Percentiles rank a stretch among this genome's conserved stretches.
Evolutionary conservation across 805 yeast species (phyloP).

Genomic region (Limtongia smithiae): DNA sequence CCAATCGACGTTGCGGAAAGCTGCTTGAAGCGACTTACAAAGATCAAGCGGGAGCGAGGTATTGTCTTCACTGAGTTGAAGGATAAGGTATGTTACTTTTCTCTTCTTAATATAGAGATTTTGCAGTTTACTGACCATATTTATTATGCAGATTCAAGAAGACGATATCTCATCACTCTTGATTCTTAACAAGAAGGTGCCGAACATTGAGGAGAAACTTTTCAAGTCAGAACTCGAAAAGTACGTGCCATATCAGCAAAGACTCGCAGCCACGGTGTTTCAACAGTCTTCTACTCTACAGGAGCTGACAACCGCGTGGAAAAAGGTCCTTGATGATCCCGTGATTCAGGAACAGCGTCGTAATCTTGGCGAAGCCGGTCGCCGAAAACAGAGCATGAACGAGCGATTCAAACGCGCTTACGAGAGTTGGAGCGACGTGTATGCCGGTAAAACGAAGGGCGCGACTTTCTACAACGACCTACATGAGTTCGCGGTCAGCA

Average conservation of each 20-base stretch:
- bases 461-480: slow-evolving; percentile 57
- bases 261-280: slow-evolving; percentile 64
- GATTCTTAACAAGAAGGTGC: slow-evolving; percentile 57
- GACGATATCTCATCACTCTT: slow-evolving; percentile 83
- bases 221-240: slow-evolving; percentile 74
- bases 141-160: slow-evolving; percentile 42
- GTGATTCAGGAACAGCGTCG: slow-evolving; percentile 43
- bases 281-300: slow-evolving; percentile 54
- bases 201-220: slow-evolving; percentile 52
- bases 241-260: slow-evolving; percentile 62
- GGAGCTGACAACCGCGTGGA: slow-evolving; percentile 48
- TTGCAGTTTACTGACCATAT: not conserved
- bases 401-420: slow-evolving; percentile 49
- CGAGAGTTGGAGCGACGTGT: slow-evolving; percentile 55
- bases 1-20: slow-evolving; percentile 50
- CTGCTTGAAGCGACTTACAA: slow-evolving; percentile 57
- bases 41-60: slow-evolving; percentile 60
- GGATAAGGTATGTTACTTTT: slow-evolving; percentile 43
- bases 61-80: slow-evolving; percentile 64
- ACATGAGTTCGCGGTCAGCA: slow-evolving; percentile 37
- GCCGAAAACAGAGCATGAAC: slow-evolving; percentile 39
- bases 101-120: not conserved
- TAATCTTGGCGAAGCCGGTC: slow-evolving; percentile 37
- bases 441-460: slow-evolving; percentile 60
- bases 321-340: slow-evolving; percentile 44